Percentiles rank a stretch among this genome's conserved stretches.
phyloP scores from a whole-genome alignment of 768 basidiomycete species.

The Lactarius tabidus region DNA sequence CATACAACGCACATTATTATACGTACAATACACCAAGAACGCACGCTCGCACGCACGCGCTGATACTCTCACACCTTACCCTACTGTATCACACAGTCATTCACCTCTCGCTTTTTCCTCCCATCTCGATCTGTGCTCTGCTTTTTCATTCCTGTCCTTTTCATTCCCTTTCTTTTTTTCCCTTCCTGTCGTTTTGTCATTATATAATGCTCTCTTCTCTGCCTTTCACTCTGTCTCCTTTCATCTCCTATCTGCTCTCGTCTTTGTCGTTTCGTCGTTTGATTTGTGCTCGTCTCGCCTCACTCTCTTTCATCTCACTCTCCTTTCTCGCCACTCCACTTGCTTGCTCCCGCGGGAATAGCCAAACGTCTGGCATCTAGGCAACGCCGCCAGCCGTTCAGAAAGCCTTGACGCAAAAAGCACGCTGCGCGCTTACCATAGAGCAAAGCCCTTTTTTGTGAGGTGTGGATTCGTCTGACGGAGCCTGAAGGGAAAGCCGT shows the following conservation, averaged over 20 bases:
- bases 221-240: conserved; percentile 1
- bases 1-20: conserved; percentile 5
- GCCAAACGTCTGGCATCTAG: conserved; percentile 11
- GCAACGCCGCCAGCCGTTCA: conserved; percentile 7
- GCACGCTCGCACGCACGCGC: conserved; percentile 13
- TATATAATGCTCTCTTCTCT: neutral
- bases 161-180: neutral
- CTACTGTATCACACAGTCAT: conserved; percentile 14
- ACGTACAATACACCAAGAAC: conserved; percentile 11
- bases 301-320: neutral
- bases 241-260: conserved; percentile 2
- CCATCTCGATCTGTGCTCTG: conserved; percentile 21
- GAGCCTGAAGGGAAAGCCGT: neutral
- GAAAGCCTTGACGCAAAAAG: conserved; percentile 10
- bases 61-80: conserved; percentile 7
- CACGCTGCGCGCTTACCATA: no score
- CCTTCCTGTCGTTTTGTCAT: conserved; percentile 15
- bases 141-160: neutral
- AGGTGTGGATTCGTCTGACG: neutral
- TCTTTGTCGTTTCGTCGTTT: conserved; percentile 7
- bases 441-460: neutral
- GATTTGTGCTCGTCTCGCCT: conserved; percentile 15
- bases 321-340: neutral
- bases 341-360: conserved; percentile 10
- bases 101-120: neutral